Evolutionary conservation across 176 grass and related monocot genomes (phyloP).

Genomic region (barley (Hordeum vulgare)): MorexV3_pseudomolecules_assembly NC_058523.1:520462671-520463170

Average conservation of each 20-base stretch:
- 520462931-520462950: constrained; percentile 75
- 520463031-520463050: constrained; percentile 30
- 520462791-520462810: background rate
- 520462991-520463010: constrained; percentile 80
- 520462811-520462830: background rate
- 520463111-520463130: constrained; percentile 80
- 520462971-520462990: constrained; percentile 89
- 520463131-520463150: constrained; percentile 49
- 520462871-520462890: background rate
- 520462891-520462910: constrained; percentile 97
- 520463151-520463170: constrained; percentile 72
- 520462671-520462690: constrained; percentile 71
- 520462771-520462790: background rate
- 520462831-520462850: background rate
- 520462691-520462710: constrained; percentile 16
- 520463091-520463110: constrained; percentile 66
- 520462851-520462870: constrained; percentile 12
- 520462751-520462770: constrained; percentile 3
- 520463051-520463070: constrained; percentile 73
- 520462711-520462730: background rate
- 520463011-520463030: constrained; percentile 24
- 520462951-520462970: constrained; percentile 88
- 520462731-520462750: background rate
- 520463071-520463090: constrained; percentile 23
- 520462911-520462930: constrained; percentile 87